A percentile compares a stretch with the other conserved stretches of the same genome.
Conservation (phyloP, 2,329 filamentous ascomycete genomes). For the Polychaeton citri region DNA sequence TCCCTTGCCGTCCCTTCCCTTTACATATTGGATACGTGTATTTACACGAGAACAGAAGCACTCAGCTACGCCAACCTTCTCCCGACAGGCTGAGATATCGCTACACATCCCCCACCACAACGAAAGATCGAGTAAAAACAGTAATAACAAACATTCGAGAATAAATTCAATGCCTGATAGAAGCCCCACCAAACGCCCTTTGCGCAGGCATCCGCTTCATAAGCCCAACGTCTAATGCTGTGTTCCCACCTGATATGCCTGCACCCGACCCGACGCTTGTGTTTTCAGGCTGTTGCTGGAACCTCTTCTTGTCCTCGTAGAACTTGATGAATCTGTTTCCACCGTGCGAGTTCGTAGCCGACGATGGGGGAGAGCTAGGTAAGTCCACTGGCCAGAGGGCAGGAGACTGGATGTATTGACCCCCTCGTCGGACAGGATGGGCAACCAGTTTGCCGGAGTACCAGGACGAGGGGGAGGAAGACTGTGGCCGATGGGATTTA, state of each 20-base stretch:
- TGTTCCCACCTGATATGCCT: slow-evolving; percentile 3
- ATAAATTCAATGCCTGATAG: too few species aligned
- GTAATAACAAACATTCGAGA: too few species aligned
- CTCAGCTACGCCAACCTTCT: too few species aligned
- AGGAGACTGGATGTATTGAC: background rate
- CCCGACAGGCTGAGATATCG: too few species aligned
- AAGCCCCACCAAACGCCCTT: too few species aligned
- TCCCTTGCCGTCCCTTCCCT: too few species aligned
- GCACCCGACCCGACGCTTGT: slow-evolving; percentile 1
- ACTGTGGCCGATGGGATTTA: background rate
- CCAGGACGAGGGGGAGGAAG: background rate
- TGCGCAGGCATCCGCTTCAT: slow-evolving; percentile 3
- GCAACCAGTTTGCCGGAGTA: slow-evolving; percentile 1
- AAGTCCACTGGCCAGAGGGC: slow-evolving; percentile 1
- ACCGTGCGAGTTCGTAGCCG: background rate
- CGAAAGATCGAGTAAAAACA: too few species aligned
- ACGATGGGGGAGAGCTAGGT: background rate
- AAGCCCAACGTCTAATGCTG: slow-evolving; percentile 4
- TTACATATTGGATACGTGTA: too few species aligned
- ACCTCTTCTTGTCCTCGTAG: slow-evolving; percentile 3
- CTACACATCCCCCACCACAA: too few species aligned
- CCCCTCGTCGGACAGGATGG: slow-evolving; percentile 1
- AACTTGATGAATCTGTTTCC: slow-evolving; percentile 2
- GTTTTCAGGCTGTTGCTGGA: slow-evolving; percentile 1
- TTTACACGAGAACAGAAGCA: too few species aligned